Evolutionary conservation across 805 yeast genomes (phyloP), one percentile per base, ranked within the genome.

Genomic region (Saccharomycopsis fermentans): DNA sequence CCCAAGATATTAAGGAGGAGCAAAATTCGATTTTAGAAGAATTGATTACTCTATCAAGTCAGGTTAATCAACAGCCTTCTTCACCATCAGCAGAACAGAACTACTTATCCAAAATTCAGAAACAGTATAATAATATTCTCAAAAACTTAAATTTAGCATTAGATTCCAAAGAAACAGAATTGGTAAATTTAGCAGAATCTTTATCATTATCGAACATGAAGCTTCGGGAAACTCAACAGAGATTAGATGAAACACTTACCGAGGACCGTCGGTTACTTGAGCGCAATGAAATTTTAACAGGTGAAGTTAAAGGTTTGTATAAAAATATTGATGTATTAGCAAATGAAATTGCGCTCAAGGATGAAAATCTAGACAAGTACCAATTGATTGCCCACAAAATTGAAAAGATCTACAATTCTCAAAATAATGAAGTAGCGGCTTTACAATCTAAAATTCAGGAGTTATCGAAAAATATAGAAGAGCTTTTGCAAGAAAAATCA

Each of bases 81-180:
- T 34, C 16, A 6, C 9, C 40, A 12, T 24, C 17, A 19, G 47
- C 17, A 5, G 57, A 35, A 27, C 35, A 32, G n/a, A 54, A 56
- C 32, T 63, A 70, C 56, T 59, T 66, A 27, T 64, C 67, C 8
- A 61, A 61, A 36, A 62, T 68, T 51, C 65, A 65, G 54, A 24
- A 59, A 2, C 59, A 57, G 26, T 59, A 63, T 47, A 61, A 60
- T n/a, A 51, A 54, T 4, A 63, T 59, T 21, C 36, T 66, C 4
- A 50, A 36, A 1, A 50, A 56, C 2, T 51, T 67, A 40, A 59
- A 57, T 29, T 29, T 34, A 12, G 56, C 62, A 5, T 48, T 67
- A 19, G 50, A 55, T 16, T 55, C 55, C 6, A 65, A 66, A 52
- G 60, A 58, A 26, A 16, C 36, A 4, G 59, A 55, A 17, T 51